Evolutionary conservation across 192 early-diverging fungal species (phyloP).

Genomic region (Entomortierella chlamydospora): DNA sequence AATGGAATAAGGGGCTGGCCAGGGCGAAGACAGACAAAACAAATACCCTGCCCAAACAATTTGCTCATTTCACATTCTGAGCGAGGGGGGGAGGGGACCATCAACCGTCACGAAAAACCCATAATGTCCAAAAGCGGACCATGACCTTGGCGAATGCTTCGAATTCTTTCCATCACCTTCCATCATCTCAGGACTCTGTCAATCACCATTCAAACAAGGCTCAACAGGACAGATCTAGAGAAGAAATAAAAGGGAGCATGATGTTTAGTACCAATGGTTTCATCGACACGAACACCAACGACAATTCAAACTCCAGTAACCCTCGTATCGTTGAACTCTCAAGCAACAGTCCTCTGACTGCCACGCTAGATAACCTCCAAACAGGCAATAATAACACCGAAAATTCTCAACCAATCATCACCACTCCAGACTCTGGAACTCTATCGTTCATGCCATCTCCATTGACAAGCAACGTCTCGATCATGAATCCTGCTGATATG

Average conservation of each 20-base stretch:
- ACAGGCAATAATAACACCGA: not conserved
- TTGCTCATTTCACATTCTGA: too few species aligned
- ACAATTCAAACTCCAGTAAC: constrained; percentile 4
- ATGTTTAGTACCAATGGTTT: constrained; percentile 23
- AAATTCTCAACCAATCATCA: constrained; percentile 8
- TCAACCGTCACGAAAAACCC: not conserved
- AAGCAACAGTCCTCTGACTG: constrained; percentile 15
- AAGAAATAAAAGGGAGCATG: not conserved
- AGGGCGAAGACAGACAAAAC: too few species aligned
- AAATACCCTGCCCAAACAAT: too few species aligned
- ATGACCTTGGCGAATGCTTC: not conserved
- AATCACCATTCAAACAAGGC: too few species aligned
- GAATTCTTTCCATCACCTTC: not conserved
- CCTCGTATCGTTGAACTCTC: constrained; percentile 41
- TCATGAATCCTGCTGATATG: constrained; percentile 2
- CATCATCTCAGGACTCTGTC: too few species aligned
- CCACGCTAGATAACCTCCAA: not conserved
- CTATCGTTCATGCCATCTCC: constrained; percentile 20
- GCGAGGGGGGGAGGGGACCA: too few species aligned
- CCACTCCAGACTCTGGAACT: constrained; percentile 11
- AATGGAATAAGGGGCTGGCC: too few species aligned
- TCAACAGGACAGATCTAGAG: not conserved
- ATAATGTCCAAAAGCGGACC: not conserved
- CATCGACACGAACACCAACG: constrained; percentile 1
- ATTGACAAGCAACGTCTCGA: not conserved